These are phyloP conservation scores for Penicillium sp. DNA, from an alignment of 2,329 filamentous ascomycete species.

Conservation along the genomic window DNA sequence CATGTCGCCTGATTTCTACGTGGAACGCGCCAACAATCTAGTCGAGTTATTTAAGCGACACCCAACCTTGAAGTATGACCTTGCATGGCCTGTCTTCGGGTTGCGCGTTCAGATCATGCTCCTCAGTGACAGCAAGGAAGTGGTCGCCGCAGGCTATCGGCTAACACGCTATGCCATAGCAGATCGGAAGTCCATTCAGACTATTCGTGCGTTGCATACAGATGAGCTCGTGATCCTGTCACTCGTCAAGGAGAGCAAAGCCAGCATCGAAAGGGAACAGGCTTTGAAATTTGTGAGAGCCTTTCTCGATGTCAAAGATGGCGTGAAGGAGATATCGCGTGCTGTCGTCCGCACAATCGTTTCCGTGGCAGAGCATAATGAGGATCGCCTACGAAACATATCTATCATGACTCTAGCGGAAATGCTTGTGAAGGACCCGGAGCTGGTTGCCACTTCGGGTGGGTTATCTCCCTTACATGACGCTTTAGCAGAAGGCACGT, in stretches of 20 bases:
- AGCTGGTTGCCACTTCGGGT: constrained; percentile 78
- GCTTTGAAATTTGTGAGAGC: constrained; percentile 94
- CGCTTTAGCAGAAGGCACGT: constrained; percentile 84
- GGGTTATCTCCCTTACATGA: constrained; percentile 89
- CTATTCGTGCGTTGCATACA: constrained; percentile 83
- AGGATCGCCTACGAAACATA: constrained; percentile 86
- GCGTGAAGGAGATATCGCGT: constrained; percentile 82
- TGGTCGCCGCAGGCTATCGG: constrained; percentile 91
- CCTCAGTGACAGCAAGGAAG: constrained; percentile 91
- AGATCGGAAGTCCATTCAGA: constrained; percentile 84
- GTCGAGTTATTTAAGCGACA: constrained; percentile 97
- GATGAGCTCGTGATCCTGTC: constrained; percentile 92
- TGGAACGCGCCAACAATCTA: constrained; percentile 85
- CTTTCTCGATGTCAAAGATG: constrained; percentile 94
- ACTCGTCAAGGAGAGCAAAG: constrained; percentile 91
- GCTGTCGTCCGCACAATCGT: constrained; percentile 88
- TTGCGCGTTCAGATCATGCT: constrained; percentile 94
- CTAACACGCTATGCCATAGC: constrained; percentile 94
- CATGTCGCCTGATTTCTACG: constrained; percentile 92
- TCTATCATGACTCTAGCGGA: constrained; percentile 92
- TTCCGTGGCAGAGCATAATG: constrained; percentile 82
- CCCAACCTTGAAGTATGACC: constrained; percentile 91
- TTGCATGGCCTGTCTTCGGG: constrained; percentile 95
- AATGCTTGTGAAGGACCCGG: constrained; percentile 83
- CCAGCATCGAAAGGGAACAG: constrained; percentile 96